Base-by-base conservation (phyloP, 23 red algal genomes). In the Gracilaria domingensis region DNA sequence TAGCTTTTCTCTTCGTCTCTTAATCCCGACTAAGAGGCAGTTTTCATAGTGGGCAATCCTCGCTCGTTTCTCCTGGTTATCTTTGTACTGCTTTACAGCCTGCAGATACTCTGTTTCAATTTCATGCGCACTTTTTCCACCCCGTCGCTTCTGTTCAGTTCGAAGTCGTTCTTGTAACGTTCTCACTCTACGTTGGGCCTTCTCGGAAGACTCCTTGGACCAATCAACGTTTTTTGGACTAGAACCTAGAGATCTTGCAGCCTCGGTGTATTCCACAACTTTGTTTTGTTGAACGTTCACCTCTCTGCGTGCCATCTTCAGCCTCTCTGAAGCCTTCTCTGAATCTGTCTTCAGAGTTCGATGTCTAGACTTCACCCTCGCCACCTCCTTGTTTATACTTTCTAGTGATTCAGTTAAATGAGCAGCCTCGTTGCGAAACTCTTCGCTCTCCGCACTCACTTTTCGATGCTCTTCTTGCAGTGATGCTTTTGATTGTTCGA, bases 71-170 rank as follows among this genome's bases (percentile, higher is more conserved):
- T 72, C 62, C 34, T 66, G 67, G 26, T 95, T 95, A 34, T 45
- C 53, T 28, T 75, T 89, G 38, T 94, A 38, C 28, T 84, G 59
- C 72, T 83, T 82, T 17, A 84, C 66, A n/a, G 91, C 95, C 23
- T 84, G 39, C 36, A 94, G 53, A 48, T 81, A 98, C 14, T 91
- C 90, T 16, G 66, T 66, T 62, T 91, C 84, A 23, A 98, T 82
- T 66, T 98, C 84, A 51, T 75, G 67, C 5, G 93, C 79, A 9
- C 76, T 83, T 45, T 82, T 75, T 24, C 91, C 91, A 42, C 81
- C 95, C 8, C 75, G 55, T 60, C 86, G 78, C 47, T 75, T 40
- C 49, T 94, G 91, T 55, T 98, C 95, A 17, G 78, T 84, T 47
- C 70, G 18, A 0, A 98, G 29, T n/a, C 95, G 88, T 45, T 69